Conservation (phyloP, 805 yeast genomes). For the Metschnikowia cerradonensis region DNA sequence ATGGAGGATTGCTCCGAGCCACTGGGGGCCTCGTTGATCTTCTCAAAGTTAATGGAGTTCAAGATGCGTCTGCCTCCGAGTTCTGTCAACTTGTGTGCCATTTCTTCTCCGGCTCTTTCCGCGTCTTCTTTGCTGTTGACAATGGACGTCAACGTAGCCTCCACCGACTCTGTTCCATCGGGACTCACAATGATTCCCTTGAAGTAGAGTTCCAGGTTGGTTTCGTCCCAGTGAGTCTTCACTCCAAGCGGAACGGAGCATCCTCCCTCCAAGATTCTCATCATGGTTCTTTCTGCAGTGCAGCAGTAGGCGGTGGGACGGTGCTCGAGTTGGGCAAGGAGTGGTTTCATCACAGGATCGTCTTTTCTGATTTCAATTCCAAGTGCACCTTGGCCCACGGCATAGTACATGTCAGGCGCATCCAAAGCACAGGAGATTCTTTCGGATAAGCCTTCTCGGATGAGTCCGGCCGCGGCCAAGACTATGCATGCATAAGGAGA, state of each 20-base stretch:
- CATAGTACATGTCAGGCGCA: constrained; percentile 82
- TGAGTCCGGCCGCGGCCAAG: constrained; percentile 89
- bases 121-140: constrained; percentile 57
- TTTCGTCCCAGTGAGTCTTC: constrained; percentile 48
- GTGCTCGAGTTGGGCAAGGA: constrained; percentile 66
- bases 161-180: constrained; percentile 72
- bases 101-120: constrained; percentile 58
- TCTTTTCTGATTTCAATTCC: constrained; percentile 83
- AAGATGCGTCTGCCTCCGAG: constrained; percentile 82
- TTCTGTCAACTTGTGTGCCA: constrained; percentile 64
- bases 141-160: constrained; percentile 40
- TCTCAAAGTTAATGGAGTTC: constrained; percentile 72
- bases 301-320: constrained; percentile 67
- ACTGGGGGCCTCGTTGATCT: constrained; percentile 43
- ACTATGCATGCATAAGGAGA: constrained; percentile 69
- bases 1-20: constrained; percentile 4
- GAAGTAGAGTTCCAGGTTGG: constrained; percentile 44
- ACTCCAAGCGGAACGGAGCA: constrained; percentile 98
- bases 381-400: constrained; percentile 98
- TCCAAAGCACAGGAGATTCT: constrained; percentile 73
- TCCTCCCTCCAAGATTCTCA: constrained; percentile 92
- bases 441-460: constrained; percentile 64
- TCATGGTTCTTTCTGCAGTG: constrained; percentile 79
- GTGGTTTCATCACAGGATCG: constrained; percentile 54
- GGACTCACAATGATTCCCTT: constrained; percentile 78